phyloP scores from a whole-genome alignment of 2,329 filamentous ascomycete genomes.

The Aureobasidium leucospermi region DNA sequence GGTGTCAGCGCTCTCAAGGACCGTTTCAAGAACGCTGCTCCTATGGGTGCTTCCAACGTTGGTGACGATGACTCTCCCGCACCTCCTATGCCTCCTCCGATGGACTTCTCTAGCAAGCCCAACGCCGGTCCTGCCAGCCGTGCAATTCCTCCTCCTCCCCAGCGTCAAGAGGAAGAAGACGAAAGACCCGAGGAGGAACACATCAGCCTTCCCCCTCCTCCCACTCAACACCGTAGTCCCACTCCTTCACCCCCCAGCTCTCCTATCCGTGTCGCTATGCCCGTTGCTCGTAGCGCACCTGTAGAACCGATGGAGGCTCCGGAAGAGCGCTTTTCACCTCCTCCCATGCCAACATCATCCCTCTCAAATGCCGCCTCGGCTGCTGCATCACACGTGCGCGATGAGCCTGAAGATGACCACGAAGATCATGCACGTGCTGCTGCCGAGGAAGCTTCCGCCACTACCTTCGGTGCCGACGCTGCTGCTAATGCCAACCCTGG shows the following conservation, averaged over 20 bases:
- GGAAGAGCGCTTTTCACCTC: conserved; percentile 51
- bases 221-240: conserved; percentile 25
- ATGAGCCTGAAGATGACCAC: conserved; percentile 57
- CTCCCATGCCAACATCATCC: conserved; percentile 57
- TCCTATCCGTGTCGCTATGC: conserved; percentile 50
- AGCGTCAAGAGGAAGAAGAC: conserved; percentile 49
- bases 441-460: conserved; percentile 37
- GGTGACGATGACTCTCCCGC: conserved; percentile 27
- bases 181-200: conserved; percentile 35
- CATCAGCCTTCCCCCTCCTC: conserved; percentile 37
- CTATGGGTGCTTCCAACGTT: conserved; percentile 53
- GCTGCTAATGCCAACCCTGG: conserved; percentile 33
- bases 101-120: conserved; percentile 61
- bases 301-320: conserved; percentile 77
- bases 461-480: conserved; percentile 36
- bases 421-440: conserved; percentile 52
- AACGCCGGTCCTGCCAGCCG: conserved; percentile 45
- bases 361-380: conserved; percentile 54
- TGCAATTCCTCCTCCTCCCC: conserved; percentile 70
- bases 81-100: conserved; percentile 50
- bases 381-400: conserved; percentile 55
- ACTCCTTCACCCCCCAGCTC: conserved; percentile 14
- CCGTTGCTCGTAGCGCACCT: conserved; percentile 35
- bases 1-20: conserved; percentile 71
- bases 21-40: conserved; percentile 70